These are phyloP conservation scores for Starmerella lactis-condensi DNA, from an alignment of 805 yeast genomes.

Conservation along the genomic window DNA sequence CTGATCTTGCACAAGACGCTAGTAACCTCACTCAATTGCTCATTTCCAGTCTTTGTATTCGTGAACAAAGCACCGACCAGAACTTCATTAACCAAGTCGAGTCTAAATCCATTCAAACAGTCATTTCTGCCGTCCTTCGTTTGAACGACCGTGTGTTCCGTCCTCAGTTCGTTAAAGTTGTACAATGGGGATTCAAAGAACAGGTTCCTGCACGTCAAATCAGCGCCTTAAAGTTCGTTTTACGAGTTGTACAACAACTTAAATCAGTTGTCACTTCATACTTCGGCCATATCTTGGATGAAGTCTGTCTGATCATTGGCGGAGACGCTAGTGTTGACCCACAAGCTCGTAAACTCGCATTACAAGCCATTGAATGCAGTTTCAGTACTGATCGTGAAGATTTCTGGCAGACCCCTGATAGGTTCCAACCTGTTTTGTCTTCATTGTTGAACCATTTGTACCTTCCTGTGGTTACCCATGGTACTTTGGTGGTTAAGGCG, in stretches of 20 bases:
- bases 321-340: conserved; percentile 24
- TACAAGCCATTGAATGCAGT: conserved; percentile 57
- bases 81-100: conserved; percentile 49
- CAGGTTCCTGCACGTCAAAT: conserved; percentile 34
- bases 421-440: conserved; percentile 55
- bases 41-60: conserved; percentile 49
- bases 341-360: conserved; percentile 41
- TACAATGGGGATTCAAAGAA: conserved; percentile 73
- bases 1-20: conserved; percentile 54
- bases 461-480: conserved; percentile 46
- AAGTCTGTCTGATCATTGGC: conserved; percentile 27
- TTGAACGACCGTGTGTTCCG: conserved; percentile 85
- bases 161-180: conserved; percentile 71
- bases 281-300: conserved; percentile 67
- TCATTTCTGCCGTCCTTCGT: conserved; percentile 64
- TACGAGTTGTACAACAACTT: conserved; percentile 63
- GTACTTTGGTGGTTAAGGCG: conserved; percentile 64
- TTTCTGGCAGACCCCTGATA: conserved; percentile 76
- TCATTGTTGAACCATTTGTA: conserved; percentile 48
- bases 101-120: conserved; percentile 52
- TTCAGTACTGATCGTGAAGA: conserved; percentile 84
- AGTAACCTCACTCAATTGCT: conserved; percentile 50
- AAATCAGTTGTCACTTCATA: conserved; percentile 77
- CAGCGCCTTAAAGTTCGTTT: conserved; percentile 73
- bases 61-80: conserved; percentile 8